Evolutionary conservation across 106 monocot species (phyloP).

Genomic region (Dendrobium huoshanense): DNA sequence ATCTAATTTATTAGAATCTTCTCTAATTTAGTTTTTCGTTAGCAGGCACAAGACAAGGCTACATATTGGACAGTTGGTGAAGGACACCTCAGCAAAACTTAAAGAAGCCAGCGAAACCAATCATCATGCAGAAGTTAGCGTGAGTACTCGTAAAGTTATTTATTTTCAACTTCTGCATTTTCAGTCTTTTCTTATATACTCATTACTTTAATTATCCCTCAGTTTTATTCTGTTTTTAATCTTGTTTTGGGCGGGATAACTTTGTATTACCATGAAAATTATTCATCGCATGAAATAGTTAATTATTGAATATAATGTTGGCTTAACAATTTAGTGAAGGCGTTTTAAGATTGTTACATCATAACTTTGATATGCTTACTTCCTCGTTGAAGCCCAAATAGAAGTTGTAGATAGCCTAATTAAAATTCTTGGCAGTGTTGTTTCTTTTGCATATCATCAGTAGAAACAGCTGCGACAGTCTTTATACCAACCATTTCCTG

Average conservation of each 20-base stretch:
- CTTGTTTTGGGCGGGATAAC: not conserved
- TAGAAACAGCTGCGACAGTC: not conserved
- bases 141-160: conserved; percentile 22
- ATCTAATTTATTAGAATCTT: not conserved
- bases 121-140: conserved; percentile 54
- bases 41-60: conserved; percentile 62
- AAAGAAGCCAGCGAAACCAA: conserved; percentile 67
- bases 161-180: not conserved
- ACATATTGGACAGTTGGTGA: conserved; percentile 63
- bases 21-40: conserved; percentile 2
- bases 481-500: not conserved
- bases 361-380: not conserved
- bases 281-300: not conserved
- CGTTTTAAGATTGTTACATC: not conserved
- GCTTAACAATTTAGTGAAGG: too few species aligned
- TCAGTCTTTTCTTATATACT: not conserved
- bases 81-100: conserved; percentile 75
- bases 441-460: not conserved
- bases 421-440: not conserved
- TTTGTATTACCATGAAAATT: not conserved
- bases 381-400: not conserved
- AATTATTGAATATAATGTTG: too few species aligned
- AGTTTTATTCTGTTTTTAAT: not conserved
- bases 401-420: not conserved
- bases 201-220: not conserved